Conservation (phyloP, 2,329 filamentous ascomycete genomes). For the Cryphonectria nitschkei region DNA sequence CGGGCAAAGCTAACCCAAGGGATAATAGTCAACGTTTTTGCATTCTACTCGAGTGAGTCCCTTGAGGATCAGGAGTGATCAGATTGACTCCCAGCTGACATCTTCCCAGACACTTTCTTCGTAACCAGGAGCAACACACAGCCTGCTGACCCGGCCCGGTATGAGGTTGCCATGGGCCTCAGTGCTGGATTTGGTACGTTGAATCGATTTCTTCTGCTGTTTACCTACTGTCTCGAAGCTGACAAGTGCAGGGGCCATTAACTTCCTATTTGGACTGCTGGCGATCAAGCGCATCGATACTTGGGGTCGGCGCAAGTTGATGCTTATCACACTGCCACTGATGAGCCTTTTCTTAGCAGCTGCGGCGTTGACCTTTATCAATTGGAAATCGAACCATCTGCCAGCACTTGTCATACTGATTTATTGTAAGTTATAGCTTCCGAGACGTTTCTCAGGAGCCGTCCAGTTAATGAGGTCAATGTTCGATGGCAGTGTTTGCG, state of each 20-base stretch:
- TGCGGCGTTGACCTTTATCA: slow-evolving; percentile 41
- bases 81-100: not conserved
- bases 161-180: slow-evolving; percentile 36
- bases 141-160: not conserved
- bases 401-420: slow-evolving; percentile 41
- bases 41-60: slow-evolving; percentile 47
- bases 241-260: slow-evolving; percentile 40
- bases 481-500: slow-evolving; percentile 41
- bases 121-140: slow-evolving; percentile 9
- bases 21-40: slow-evolving; percentile 44
- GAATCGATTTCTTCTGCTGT: too few relatives aligned
- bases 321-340: slow-evolving; percentile 46
- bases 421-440: slow-evolving; percentile 34
- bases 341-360: slow-evolving; percentile 48
- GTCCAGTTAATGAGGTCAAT: not conserved
- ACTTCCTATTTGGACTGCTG: slow-evolving; percentile 47
- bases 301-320: slow-evolving; percentile 48
- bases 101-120: slow-evolving; percentile 33
- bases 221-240: not conserved
- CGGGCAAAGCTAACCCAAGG: not conserved
- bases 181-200: slow-evolving; percentile 38
- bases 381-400: slow-evolving; percentile 34
- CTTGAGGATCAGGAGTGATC: not conserved
- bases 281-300: slow-evolving; percentile 46
- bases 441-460: not conserved